Evolutionary conservation across 352 stramenopile genomes (phyloP), one percentile per base, ranked within the genome.

Genomic region (Aphanomyces stellatus): DNA sequence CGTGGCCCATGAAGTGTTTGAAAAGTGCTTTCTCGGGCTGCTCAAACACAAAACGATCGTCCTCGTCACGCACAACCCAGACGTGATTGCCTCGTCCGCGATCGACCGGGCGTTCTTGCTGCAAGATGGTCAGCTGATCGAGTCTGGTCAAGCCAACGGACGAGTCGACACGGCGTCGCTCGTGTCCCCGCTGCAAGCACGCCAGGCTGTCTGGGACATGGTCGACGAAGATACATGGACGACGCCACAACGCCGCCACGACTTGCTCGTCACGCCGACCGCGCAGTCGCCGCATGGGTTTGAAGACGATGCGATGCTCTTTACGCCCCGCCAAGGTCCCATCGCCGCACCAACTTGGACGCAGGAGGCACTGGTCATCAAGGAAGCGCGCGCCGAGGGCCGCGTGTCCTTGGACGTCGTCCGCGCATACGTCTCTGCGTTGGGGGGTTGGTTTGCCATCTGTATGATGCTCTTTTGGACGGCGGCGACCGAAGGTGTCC

Each of bases 1-100:
- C 72, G 91, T 98, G 33, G 88, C 76, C 19, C 80, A 80, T 51
- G 79, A 92, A 71, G 55, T 97, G 10, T 97, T 97, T 65, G 60
- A 90, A 8, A 63, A 95, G 27, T 91, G 80, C 59, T 89, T 97
- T 59, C 49, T 17, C 17, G 31, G 71, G 6, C 17, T 76, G 40
- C 70, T 95, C n/a, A 59, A 69, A 19, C 24, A 84, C 64, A 72
- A 72, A 41, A 87, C 76, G 30, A 75, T 95, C 3, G 65, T 97
- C 40, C 74, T 96, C 22, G 89, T 93, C 1, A 96, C 88, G 65
- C 55, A 78, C 22, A 80, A 80, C 40, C 48, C 53, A 2, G 72
- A 81, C 57, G 77, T 75, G 55, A 42, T 78, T 33, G 71, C 78
- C 13, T 62, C 78, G 4, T 51, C 51, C 8, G 53, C 77, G 25